Base-by-base conservation (phyloP, 805 yeast genomes). In the Cyberlindnera sargentensis region DNA sequence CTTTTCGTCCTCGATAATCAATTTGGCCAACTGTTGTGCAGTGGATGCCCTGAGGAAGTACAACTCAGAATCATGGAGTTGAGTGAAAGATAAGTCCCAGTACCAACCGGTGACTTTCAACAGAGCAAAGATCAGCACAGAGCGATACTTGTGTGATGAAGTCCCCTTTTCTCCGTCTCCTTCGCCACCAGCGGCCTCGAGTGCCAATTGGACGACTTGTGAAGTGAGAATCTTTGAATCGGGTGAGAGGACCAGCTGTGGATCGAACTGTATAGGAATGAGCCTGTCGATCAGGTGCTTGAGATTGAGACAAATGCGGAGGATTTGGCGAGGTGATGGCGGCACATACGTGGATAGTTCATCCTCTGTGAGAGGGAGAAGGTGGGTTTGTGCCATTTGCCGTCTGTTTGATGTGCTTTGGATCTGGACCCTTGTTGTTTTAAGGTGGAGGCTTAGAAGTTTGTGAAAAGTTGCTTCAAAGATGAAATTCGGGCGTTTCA, bases 21-120 rank as follows among this genome's bases (percentile, higher is more conserved):
- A 64, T 34, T 83, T 76, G 8, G 95, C 93, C 46, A 88, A 62
- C 34, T 73, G 72, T 58, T 86, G 86, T 3, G 95, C 86, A n/a
- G 89, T 80, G 2, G 70, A 55, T 1, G 83, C 80, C 47, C 95
- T 66, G 25, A 80, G 63, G 4, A 63, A 54, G 58, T 75, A 83
- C 34, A 88, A 64, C 25, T 78, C 80, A 42, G 79, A 80, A 58
- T 85, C 88, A 48, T 79, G 78, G 42, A 87, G 65, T 56, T 85
- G 88, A 36, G 67, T 65, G 5, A 63, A 66, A 2, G 80, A 72
- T 47, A 84, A 71, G 20, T 72, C 72, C 65, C 73, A 67, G 60
- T 84, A 86, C 96, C 96, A 88, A 27, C 73, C 76, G 32, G 83
- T 73, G n/a, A 85, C 91, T 51, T 78, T 81, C 46, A 88, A 65